phyloP scores from a whole-genome alignment of 2,329 filamentous ascomycete genomes.

The Rutstroemia sp. region DNA sequence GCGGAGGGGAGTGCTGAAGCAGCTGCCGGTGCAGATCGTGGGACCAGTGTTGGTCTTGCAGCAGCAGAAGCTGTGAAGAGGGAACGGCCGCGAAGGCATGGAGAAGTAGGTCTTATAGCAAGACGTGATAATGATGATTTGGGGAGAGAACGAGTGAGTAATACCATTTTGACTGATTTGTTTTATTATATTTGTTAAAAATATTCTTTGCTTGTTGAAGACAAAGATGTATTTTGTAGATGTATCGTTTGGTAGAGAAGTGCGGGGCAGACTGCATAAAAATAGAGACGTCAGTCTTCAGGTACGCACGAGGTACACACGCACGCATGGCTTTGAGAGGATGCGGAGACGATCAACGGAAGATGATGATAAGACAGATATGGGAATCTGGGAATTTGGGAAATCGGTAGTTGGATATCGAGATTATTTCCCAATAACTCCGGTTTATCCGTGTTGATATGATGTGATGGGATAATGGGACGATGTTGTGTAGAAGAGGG shows the following conservation, averaged over 20 bases:
- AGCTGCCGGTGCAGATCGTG: not conserved
- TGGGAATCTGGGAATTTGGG: too few relatives aligned
- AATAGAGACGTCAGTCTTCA: not conserved
- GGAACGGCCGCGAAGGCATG: constrained; percentile 4
- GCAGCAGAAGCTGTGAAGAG: constrained; percentile 15
- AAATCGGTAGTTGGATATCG: too few relatives aligned
- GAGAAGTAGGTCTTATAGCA: constrained; percentile 15
- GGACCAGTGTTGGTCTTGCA: constrained; percentile 15
- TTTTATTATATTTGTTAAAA: not conserved
- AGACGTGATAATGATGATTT: constrained; percentile 12
- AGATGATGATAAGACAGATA: too few relatives aligned
- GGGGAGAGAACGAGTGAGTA: constrained; percentile 27
- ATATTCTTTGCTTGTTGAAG: not conserved
- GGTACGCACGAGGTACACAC: not conserved
- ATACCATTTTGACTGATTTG: constrained; percentile 41
- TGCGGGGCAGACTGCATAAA: not conserved
- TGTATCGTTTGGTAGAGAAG: not conserved
- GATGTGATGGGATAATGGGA: too few relatives aligned
- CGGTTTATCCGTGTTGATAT: too few relatives aligned
- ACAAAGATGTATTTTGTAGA: not conserved
- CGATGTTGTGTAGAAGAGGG: too few relatives aligned
- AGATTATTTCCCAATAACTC: too few relatives aligned
- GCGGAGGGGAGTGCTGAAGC: too few relatives aligned
- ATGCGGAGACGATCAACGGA: not conserved
- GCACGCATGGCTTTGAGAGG: not conserved